phyloP scores from a whole-genome alignment of 192 early-diverging fungal genomes.

The Coemansia sp. region DNA sequence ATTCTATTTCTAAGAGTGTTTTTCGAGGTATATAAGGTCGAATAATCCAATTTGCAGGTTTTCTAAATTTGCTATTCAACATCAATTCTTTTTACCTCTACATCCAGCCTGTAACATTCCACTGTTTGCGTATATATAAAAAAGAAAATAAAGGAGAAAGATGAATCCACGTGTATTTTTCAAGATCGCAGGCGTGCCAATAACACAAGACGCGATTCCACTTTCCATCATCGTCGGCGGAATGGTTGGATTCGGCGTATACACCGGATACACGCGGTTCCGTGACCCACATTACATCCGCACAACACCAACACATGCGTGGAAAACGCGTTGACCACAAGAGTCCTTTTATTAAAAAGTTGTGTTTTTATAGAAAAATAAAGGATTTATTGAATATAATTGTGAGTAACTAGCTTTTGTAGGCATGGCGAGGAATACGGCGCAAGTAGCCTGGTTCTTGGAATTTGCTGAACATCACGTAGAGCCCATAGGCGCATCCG shows the following conservation, averaged over 20 bases:
- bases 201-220: conserved; percentile 44
- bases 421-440: conserved; percentile 30
- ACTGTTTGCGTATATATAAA: too few species aligned
- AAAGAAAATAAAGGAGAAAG: background rate
- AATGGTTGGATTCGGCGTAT: conserved; percentile 33
- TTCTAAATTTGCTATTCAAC: too few species aligned
- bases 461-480: conserved; percentile 52
- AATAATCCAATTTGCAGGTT: background rate
- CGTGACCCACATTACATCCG: conserved; percentile 46
- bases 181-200: conserved; percentile 39
- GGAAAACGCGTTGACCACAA: conserved; percentile 14
- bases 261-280: conserved; percentile 43
- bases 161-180: conserved; percentile 39
- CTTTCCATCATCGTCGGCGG: conserved; percentile 21
- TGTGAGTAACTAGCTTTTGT: conserved; percentile 20
- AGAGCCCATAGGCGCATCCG: conserved; percentile 50
- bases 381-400: conserved; percentile 2
- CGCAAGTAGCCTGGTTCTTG: conserved; percentile 54
- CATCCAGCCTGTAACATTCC: too few species aligned
- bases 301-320: conserved; percentile 8
- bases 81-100: too few species aligned
- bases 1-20: too few species aligned
- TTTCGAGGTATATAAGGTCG: too few species aligned
- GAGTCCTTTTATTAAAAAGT: background rate
- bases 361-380: background rate